Evolutionary conservation across 176 grass and related monocot species (phyloP).

Genomic region (Guadua angustifolia): DNA sequence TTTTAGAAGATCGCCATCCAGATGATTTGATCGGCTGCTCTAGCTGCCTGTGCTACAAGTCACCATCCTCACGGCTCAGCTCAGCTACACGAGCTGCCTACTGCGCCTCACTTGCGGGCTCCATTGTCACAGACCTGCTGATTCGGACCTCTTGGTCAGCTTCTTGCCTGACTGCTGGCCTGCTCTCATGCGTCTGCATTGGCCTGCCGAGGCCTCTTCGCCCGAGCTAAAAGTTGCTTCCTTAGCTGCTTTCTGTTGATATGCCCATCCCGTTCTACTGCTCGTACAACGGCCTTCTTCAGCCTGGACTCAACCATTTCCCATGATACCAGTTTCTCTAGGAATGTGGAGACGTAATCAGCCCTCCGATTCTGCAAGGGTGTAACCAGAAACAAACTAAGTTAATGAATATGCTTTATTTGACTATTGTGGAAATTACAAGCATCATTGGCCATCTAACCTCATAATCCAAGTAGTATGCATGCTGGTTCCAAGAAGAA

Average conservation of each 20-base stretch:
- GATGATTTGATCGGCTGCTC: not conserved
- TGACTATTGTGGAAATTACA: slow-evolving; percentile 5
- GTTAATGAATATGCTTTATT: not conserved
- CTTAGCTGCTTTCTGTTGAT: slow-evolving; percentile 35
- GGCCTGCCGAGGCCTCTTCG: slow-evolving; percentile 14
- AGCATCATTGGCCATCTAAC: slow-evolving; percentile 42
- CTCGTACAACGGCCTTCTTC: slow-evolving; percentile 43
- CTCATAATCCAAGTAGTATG: slow-evolving; percentile 93
- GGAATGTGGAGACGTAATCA: slow-evolving; percentile 69
- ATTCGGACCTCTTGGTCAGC: slow-evolving; percentile 38
- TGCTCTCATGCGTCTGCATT: slow-evolving; percentile 8
- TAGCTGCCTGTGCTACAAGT: not conserved
- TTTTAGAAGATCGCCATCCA: not conserved
- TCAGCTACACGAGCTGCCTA: not conserved
- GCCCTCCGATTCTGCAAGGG: slow-evolving; percentile 68
- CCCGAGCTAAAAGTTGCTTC: slow-evolving; percentile 35
- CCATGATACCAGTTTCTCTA: slow-evolving; percentile 92
- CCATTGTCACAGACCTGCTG: slow-evolving; percentile 12
- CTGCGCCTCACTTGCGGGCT: not conserved
- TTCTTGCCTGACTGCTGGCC: not conserved
- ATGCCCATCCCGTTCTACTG: slow-evolving; percentile 45
- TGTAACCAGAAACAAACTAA: slow-evolving; percentile 4
- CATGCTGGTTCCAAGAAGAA: slow-evolving; percentile 52
- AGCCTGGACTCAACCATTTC: slow-evolving; percentile 69
- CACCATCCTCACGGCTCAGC: not conserved